Percentiles rank a stretch among this genome's conserved stretches.
Evolutionary conservation across 164 flowering plant genomes (phyloP).

Genomic region (Macadamia tetraphylla): DNA sequence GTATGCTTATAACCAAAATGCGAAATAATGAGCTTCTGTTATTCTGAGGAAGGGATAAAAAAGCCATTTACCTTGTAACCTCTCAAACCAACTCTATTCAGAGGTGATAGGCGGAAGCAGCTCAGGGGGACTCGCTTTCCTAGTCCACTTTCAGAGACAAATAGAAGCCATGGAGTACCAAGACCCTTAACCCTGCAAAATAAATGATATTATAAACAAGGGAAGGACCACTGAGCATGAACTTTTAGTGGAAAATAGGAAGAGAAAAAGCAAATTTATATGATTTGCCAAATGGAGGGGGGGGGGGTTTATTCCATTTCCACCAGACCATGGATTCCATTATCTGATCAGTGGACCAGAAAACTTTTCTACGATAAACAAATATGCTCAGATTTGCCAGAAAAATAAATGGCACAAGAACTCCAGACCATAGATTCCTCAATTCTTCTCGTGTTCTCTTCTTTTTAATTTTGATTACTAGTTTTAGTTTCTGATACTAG

Average conservation of each 20-base stretch:
- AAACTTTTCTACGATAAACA: not conserved
- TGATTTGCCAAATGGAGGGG: too few relatives aligned
- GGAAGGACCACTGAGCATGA: too few relatives aligned
- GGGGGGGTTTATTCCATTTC: too few relatives aligned
- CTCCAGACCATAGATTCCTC: too few relatives aligned
- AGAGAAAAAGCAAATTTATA: too few relatives aligned
- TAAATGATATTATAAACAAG: not conserved
- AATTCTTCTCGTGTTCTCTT: too few relatives aligned
- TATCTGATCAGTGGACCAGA: too few relatives aligned
- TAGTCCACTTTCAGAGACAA: slow-evolving; percentile 76
- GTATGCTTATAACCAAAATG: not conserved
- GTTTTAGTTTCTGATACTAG: too few relatives aligned
- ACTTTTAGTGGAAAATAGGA: too few relatives aligned
- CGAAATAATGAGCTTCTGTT: not conserved
- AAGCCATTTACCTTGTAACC: slow-evolving; percentile 69
- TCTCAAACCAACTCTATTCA: slow-evolving; percentile 73
- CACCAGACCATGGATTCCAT: too few relatives aligned
- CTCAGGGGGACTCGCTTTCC: slow-evolving; percentile 95
- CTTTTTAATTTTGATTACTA: too few relatives aligned
- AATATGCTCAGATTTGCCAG: not conserved
- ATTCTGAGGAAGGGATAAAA: not conserved
- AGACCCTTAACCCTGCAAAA: slow-evolving; percentile 31
- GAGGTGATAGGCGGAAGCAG: slow-evolving; percentile 55
- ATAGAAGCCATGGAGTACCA: slow-evolving; percentile 80
- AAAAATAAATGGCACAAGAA: not conserved